Conservation (phyloP, 2,329 filamentous ascomycete species). For the Exophiala xenobiotica region DNA sequence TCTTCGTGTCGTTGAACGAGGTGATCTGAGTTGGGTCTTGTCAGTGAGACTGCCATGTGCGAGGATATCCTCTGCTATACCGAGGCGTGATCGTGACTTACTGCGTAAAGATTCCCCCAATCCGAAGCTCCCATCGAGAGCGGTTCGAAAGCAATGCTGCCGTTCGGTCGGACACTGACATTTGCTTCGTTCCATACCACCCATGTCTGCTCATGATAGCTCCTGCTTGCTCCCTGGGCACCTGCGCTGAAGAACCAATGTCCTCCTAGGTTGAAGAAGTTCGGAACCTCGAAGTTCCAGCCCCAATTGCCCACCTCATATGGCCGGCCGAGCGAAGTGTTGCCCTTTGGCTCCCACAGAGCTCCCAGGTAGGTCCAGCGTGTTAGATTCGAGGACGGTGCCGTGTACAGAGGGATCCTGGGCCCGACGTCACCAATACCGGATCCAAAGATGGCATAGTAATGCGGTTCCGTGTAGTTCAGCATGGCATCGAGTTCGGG, state of each 20-base stretch:
- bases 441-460: conserved; percentile 10
- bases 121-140: conserved; percentile 7
- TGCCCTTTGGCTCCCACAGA: conserved; percentile 18
- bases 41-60: neutral
- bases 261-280: conserved; percentile 43
- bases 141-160: conserved; percentile 3
- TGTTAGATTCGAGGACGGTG: conserved; percentile 22
- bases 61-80: too few relatives aligned
- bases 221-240: neutral
- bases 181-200: conserved; percentile 6
- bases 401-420: conserved; percentile 41
- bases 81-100: neutral
- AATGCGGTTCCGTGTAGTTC: conserved; percentile 8
- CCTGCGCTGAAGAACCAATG: conserved; percentile 2
- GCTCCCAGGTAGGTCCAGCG: conserved; percentile 29
- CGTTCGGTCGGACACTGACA: conserved; percentile 3
- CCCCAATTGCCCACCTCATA: conserved; percentile 37
- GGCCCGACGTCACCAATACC: conserved; percentile 36
- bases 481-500: conserved; percentile 7
- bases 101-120: conserved; percentile 11
- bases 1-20: conserved; percentile 15
- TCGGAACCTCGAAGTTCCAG: conserved; percentile 50
- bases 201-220: conserved; percentile 1
- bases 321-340: conserved; percentile 22
- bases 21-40: neutral